Percentiles rank a stretch among this genome's conserved stretches.
phyloP scores from a whole-genome alignment of 202 grass and related monocot genomes.

The Zizania palustris region DNA sequence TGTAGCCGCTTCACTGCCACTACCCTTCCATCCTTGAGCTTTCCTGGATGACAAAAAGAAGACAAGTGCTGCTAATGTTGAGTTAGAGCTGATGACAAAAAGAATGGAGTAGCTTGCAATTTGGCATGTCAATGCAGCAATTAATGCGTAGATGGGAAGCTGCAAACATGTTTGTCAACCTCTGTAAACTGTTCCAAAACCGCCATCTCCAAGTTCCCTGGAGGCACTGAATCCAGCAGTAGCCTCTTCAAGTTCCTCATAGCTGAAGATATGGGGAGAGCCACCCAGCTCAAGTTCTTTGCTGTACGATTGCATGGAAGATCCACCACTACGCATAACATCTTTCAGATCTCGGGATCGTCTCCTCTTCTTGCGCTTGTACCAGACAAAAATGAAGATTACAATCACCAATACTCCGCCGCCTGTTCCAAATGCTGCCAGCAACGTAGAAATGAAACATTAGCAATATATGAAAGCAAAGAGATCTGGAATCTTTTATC shows the following conservation, averaged over 20 bases:
- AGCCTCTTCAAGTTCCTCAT: slow-evolving; percentile 61
- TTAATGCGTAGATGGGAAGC: not conserved
- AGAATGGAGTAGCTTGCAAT: too few relatives aligned
- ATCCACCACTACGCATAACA: slow-evolving; percentile 33
- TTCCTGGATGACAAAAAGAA: slow-evolving; percentile 3
- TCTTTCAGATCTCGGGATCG: slow-evolving; percentile 12
- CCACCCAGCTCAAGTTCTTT: slow-evolving; percentile 57
- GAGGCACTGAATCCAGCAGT: slow-evolving; percentile 52
- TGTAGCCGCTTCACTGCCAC: slow-evolving; percentile 70
- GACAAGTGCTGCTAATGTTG: not conserved
- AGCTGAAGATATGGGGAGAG: slow-evolving; percentile 50
- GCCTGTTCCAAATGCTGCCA: slow-evolving; percentile 8
- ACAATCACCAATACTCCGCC: not conserved
- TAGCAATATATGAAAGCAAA: slow-evolving; percentile 25
- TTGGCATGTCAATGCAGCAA: too few relatives aligned
- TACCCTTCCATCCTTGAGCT: slow-evolving; percentile 31
- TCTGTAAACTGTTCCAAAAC: slow-evolving; percentile 72
- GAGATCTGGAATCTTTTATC: not conserved
- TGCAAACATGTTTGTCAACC: slow-evolving; percentile 12
- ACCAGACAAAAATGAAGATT: slow-evolving; percentile 4
- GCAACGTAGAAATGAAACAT: not conserved
- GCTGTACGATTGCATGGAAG: slow-evolving; percentile 45
- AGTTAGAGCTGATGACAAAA: not conserved
- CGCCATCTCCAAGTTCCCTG: slow-evolving; percentile 57
- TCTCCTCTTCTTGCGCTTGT: slow-evolving; percentile 49